Conservation (phyloP, 306 rosid species). For the Gynostemma pentaphyllum region DNA sequence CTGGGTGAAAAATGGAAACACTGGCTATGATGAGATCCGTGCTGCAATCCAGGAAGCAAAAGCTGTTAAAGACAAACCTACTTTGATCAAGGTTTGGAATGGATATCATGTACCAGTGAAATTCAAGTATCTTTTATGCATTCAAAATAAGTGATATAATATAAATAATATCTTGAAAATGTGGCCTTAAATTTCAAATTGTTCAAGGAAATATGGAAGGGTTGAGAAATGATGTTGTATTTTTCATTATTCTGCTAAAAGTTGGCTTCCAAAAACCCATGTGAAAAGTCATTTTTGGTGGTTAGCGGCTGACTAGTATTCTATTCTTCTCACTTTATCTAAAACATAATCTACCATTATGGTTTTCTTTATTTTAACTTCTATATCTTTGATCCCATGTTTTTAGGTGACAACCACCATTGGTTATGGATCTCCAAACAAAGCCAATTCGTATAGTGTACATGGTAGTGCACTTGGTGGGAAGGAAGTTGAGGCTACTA, state of each 20-base stretch:
- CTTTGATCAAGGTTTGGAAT: conserved; percentile 84
- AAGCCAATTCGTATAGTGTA: conserved; percentile 92
- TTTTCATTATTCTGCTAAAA: not conserved
- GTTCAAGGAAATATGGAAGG: not conserved
- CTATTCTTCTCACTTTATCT: not conserved
- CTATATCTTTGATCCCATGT: not conserved
- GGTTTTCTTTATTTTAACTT: not conserved
- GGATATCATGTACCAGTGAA: not conserved
- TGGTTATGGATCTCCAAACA: conserved; percentile 97
- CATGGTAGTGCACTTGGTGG: conserved; percentile 98
- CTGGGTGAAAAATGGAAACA: conserved; percentile 98
- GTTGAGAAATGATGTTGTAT: too few species aligned
- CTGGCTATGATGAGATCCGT: conserved; percentile 84
- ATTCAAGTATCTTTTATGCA: not conserved
- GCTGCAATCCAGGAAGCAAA: conserved; percentile 96
- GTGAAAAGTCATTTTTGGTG: not conserved
- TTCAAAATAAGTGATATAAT: not conserved
- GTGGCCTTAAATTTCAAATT: not conserved
- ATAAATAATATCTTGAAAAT: not conserved
- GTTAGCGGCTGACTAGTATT: not conserved
- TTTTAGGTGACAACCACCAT: conserved; percentile 91
- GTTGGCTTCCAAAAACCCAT: not conserved
- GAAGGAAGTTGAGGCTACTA: conserved; percentile 97
- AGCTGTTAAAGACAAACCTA: conserved; percentile 80
- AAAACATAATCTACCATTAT: not conserved